A percentile compares a stretch with the other conserved stretches of the same genome.
These are phyloP conservation scores for Eimeria nieschulzi DNA, from an alignment of 169 alveolate genomes.

Conservation along the genomic window DNA sequence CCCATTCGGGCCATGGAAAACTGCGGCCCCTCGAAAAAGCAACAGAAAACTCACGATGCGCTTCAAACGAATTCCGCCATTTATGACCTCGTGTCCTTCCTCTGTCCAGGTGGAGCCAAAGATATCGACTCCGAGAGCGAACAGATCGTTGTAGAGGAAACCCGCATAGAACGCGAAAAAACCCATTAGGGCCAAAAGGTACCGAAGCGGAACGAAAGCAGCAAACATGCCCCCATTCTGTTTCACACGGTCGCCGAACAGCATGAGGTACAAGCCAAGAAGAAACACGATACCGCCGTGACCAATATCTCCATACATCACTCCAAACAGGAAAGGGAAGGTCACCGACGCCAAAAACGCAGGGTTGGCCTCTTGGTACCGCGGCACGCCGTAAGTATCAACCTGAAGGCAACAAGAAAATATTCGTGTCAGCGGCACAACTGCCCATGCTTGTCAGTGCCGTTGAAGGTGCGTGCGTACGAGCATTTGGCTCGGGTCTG, in stretches of 20 bases:
- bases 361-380: conserved; percentile 98
- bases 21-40: neutral
- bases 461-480: neutral
- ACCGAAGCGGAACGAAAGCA: conserved; percentile 85
- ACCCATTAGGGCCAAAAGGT: conserved; percentile 96
- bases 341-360: conserved; percentile 97
- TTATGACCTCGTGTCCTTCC: neutral
- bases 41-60: conserved; percentile 4
- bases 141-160: conserved; percentile 97
- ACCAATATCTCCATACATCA: conserved; percentile 99
- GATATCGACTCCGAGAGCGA: conserved; percentile 94
- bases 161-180: conserved; percentile 94
- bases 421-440: neutral
- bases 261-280: conserved; percentile 74
- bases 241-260: neutral
- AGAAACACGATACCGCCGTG: conserved; percentile 94
- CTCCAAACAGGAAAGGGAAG: conserved; percentile 99
- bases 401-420: conserved; percentile 79
- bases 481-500: conserved; percentile 85
- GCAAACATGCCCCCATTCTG: neutral
- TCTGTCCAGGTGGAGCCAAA: conserved; percentile 86
- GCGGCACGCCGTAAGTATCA: conserved; percentile 99
- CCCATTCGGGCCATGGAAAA: too few species aligned
- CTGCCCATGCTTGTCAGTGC: neutral
- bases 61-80: conserved; percentile 1